Evolutionary conservation across 139 green algal genomes (phyloP).

Genomic region (Chlamydomonas incerta): DNA sequence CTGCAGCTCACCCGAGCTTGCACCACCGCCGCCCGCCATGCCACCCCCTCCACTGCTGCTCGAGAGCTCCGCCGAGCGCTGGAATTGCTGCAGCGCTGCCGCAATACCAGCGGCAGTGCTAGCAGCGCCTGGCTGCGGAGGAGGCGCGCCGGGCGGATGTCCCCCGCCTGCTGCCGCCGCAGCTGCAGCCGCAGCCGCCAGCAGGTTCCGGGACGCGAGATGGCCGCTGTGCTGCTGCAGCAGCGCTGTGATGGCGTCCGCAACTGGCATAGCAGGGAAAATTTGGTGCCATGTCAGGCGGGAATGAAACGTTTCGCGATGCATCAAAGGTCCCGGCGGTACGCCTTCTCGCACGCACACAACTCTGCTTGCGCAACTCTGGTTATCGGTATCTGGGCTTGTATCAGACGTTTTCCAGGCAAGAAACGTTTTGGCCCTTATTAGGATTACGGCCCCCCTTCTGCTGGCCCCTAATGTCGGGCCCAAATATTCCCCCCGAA

Average conservation of each 20-base stretch:
- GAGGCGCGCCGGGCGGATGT: background rate
- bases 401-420: too few relatives aligned
- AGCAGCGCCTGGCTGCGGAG: background rate
- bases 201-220: background rate
- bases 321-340: too few relatives aligned
- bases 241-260: constrained; percentile 18
- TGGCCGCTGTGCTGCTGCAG: background rate
- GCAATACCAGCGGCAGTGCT: background rate
- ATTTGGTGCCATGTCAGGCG: too few relatives aligned
- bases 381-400: too few relatives aligned
- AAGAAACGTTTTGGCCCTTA: too few relatives aligned
- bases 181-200: background rate
- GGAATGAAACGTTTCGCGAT: too few relatives aligned
- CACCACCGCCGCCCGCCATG: background rate
- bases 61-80: background rate
- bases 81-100: constrained; percentile 36
- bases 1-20: too few relatives aligned
- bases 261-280: background rate
- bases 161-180: background rate
- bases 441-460: too few relatives aligned
- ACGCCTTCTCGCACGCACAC: too few relatives aligned
- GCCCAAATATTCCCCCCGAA: too few relatives aligned
- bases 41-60: background rate
- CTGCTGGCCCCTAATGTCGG: too few relatives aligned
- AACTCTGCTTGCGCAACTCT: too few relatives aligned